Percentiles rank a stretch among this genome's conserved stretches.
phyloP scores from a whole-genome alignment of 2,329 filamentous ascomycete species.

The Endocalyx cinctus region DNA sequence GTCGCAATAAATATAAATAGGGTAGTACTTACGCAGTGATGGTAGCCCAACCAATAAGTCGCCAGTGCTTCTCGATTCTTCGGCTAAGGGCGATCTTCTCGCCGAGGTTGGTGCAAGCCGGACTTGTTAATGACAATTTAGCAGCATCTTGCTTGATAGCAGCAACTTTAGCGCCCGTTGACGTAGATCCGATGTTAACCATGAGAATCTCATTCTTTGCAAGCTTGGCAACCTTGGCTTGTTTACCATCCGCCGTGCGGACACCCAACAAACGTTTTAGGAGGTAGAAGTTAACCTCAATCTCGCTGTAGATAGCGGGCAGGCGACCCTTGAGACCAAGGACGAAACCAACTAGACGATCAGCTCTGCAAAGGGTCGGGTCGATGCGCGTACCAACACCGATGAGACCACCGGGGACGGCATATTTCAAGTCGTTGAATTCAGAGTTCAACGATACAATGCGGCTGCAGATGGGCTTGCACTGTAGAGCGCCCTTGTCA shows the following conservation, averaged over 20 bases:
- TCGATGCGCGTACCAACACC: conserved; percentile 98
- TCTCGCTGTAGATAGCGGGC: conserved; percentile 95
- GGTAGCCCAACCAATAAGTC: conserved; percentile 27
- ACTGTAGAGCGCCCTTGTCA: conserved; percentile 88
- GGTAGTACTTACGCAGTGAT: conserved; percentile 18
- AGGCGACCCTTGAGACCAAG: conserved; percentile 90
- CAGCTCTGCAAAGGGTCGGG: conserved; percentile 94
- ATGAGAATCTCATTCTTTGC: conserved; percentile 99
- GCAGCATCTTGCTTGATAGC: conserved; percentile 97
- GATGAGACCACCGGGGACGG: conserved; percentile 93
- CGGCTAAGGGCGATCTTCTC: conserved; percentile 96
- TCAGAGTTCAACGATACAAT: conserved; percentile 95
- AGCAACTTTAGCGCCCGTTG: conserved; percentile 93
- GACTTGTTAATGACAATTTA: conserved; percentile 86
- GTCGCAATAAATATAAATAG: background rate
- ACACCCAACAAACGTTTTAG: conserved; percentile 92
- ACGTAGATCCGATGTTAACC: conserved; percentile 98
- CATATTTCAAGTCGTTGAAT: conserved; percentile 97
- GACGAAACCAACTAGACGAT: conserved; percentile 97
- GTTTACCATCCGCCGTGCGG: conserved; percentile 96
- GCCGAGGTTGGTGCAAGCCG: conserved; percentile 93
- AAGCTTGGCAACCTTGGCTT: conserved; percentile 97
- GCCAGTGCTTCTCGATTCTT: conserved; percentile 73
- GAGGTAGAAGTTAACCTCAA: conserved; percentile 99
- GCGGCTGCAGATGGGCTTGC: conserved; percentile 93